These are phyloP conservation scores for Aphanomyces invadans DNA, from an alignment of 352 stramenopile genomes.

Conservation along the genomic window DNA sequence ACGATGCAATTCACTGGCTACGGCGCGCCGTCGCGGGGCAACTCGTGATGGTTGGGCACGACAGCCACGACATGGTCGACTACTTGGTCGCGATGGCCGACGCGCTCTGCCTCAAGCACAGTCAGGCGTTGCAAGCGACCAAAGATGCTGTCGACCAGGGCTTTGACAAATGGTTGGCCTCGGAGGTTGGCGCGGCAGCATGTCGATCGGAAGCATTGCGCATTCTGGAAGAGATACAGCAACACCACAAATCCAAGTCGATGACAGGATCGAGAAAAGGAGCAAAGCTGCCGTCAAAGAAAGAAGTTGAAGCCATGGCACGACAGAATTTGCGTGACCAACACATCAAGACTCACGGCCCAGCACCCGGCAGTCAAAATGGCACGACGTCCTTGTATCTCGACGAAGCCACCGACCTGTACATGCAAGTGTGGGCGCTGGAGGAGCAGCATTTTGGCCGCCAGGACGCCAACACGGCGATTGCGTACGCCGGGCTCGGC, in stretches of 20 bases:
- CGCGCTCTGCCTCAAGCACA: slow-evolving; percentile 42
- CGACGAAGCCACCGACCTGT: slow-evolving; percentile 60
- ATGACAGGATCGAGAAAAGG: no score
- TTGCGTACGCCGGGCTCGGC: slow-evolving; percentile 44
- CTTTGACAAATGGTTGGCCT: slow-evolving; percentile 44
- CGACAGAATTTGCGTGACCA: slow-evolving; percentile 26
- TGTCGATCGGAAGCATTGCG: slow-evolving; percentile 26
- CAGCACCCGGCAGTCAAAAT: not conserved
- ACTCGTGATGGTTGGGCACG: slow-evolving; percentile 32
- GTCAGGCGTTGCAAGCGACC: slow-evolving; percentile 38
- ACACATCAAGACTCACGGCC: not conserved
- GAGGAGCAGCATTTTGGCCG: slow-evolving; percentile 40
- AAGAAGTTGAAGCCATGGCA: slow-evolving; percentile 41
- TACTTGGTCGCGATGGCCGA: slow-evolving; percentile 55
- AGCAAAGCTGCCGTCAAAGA: no score
- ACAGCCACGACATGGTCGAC: slow-evolving; percentile 33
- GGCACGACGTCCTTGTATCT: slow-evolving; percentile 29
- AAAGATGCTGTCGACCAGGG: slow-evolving; percentile 40
- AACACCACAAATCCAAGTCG: not conserved
- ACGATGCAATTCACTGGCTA: slow-evolving; percentile 42
- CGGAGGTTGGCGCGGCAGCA: slow-evolving; percentile 37
- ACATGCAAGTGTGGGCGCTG: slow-evolving; percentile 52
- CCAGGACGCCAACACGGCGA: slow-evolving; percentile 46
- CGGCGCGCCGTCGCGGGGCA: slow-evolving; percentile 41
- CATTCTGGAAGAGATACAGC: not conserved